Evolutionary conservation across 805 yeast genomes (phyloP).

Genomic region (Brettanomyces anomalus): DNA sequence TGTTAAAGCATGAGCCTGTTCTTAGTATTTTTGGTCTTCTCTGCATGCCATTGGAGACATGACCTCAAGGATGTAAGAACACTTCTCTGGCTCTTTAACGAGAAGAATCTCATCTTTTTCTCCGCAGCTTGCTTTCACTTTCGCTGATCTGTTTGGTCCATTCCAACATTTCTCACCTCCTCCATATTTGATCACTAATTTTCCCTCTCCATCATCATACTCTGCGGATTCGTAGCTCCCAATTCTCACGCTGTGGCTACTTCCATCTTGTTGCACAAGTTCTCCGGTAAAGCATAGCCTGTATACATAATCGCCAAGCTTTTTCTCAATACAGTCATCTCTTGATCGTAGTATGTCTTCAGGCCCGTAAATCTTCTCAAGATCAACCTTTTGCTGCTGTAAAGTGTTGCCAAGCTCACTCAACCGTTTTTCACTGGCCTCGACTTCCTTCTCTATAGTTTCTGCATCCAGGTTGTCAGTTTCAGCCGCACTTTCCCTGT

Average conservation of each 20-base stretch:
- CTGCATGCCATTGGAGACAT: constrained; percentile 39
- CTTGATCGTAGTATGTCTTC: constrained; percentile 56
- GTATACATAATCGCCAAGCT: constrained; percentile 66
- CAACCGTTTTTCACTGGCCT: constrained; percentile 23
- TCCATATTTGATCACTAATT: constrained; percentile 28
- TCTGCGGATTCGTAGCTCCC: constrained; percentile 31
- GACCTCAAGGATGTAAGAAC: constrained; percentile 58
- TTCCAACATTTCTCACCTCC: constrained; percentile 87
- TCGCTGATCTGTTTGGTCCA: constrained; percentile 77
- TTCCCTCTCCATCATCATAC: constrained; percentile 7
- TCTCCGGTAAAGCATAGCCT: constrained; percentile 49
- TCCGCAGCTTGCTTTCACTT: constrained; percentile 62
- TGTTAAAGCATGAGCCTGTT: constrained; percentile 28
- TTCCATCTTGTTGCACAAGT: constrained; percentile 43
- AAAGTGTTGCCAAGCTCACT: constrained; percentile 13
- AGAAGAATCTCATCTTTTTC: constrained; percentile 40
- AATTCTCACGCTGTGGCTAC: constrained; percentile 38
- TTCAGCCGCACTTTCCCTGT: constrained; percentile 4
- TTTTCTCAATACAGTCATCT: constrained; percentile 32
- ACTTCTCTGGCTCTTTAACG: constrained; percentile 84
- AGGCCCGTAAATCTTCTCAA: constrained; percentile 41
- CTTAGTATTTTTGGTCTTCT: constrained; percentile 4
- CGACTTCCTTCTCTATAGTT: constrained; percentile 1
- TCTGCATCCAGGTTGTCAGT: neutral
- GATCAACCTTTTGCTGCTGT: constrained; percentile 4